Evolutionary conservation across 768 basidiomycete genomes (phyloP), one percentile per base, ranked within the genome.

Genomic region (Strobilomyces confusus): DNA sequence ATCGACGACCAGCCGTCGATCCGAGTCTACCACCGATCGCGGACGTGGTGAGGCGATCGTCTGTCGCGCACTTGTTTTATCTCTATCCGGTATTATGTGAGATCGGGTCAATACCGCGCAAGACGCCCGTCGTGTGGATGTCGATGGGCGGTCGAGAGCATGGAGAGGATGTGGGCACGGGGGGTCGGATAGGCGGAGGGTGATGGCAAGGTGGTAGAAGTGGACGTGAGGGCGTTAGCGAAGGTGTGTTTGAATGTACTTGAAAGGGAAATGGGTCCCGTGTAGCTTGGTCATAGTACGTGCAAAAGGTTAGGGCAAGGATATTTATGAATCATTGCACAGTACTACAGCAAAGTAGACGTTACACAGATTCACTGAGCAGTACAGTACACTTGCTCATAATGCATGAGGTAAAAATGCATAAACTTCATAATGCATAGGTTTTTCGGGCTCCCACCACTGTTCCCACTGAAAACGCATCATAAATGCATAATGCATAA

Each of bases 11-110:
- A 69, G 74, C 66, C 58, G 69, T 73, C 58, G 79, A 83, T 68
- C 41, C 73, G 1, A 68, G 74, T 2, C 63, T 80, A 17, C 68
- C 76, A 13, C 73, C 89, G 4, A 77, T 95, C 20, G 75, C 84
- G 0, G 84, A 92, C 54, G 81, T 87, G 1, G 81, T 87, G 13
- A 82, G 81, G 58, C 82, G 89, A 1, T 94, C 94, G 2, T 68
- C 82, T 0, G 77, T 83, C 15, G 92, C 88, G 0, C 94, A 95
- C 62, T 72, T 98, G 12, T 95, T 95, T 77, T 85, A 93, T 64
- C 85, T 95, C 53, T 95, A 95, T 63, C 73, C 82, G 0, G 71
- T 89, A 2, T 68, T 97, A 4, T 87, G 88, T 59, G 85, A 92
- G 61, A 86, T 95, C 44, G 85, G 81, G 9, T 83, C 91, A 2